Evolutionary conservation across 2,329 filamentous ascomycete species (phyloP), one percentile per base, ranked within the genome.

Genomic region (Hypomyces rosellus): DNA sequence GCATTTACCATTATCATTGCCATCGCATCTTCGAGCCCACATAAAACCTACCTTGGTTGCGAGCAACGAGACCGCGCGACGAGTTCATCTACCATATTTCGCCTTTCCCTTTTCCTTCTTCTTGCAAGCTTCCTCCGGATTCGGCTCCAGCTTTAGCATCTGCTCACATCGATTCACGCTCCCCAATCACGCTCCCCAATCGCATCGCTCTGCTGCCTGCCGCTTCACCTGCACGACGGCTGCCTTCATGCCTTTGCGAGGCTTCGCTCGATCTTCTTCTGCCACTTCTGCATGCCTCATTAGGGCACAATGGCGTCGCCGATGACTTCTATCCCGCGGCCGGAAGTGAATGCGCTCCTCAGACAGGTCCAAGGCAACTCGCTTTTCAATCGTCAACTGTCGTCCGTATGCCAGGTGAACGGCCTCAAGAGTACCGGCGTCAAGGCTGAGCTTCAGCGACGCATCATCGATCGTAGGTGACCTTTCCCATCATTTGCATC

Each of bases 401-500:
- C 89, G 60, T 77, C 77, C 47, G 85, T 97, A 57, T 87, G 92
- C 63, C 79, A 82, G 55, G 74, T 80, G 54, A 88, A 95, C 70
- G 80, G 83, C 43, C 74, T 95, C 34, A 79, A 81, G 57, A 86
- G 88, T 54, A 88, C 85, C 25, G 93, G 93, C 16, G 85, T 93
- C 61, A 99, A 99, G 74, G 81, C 83, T 34, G 80, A 87, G 39
- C 74, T 97, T 53, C 90, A 96, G 69, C 72, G 74, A 52, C 85
- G 92, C 61, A 87, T 96, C 54, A 81, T 86, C 55, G 74, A 81
- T 52, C 80, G 93, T 97, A 76, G 69, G 88, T 82, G 36, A 48
- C 48, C 34, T n/a, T 34, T 18, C 43, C 34, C 13, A 30, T 34
- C 45, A 45, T 16, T 12, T 42, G 16, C 40, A 42, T 41, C 22